Evolutionary conservation across 108 stramenopile species (phyloP).

Genomic region (Fragilaria radians): DNA sequence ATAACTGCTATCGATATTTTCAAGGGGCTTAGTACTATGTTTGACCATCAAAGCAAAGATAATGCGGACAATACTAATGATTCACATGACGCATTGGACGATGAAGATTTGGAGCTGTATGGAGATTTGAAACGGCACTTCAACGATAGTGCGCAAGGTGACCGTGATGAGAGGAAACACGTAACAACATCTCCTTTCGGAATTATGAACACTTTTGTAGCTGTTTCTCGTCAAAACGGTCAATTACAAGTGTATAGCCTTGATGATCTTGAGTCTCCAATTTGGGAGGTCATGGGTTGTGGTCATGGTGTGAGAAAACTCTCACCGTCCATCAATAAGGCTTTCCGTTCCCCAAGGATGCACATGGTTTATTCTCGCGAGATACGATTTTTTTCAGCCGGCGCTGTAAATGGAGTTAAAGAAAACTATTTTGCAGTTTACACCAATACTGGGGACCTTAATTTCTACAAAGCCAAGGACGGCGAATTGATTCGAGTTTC

Average conservation of each 20-base stretch:
- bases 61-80: conserved; percentile 1
- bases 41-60: conserved; percentile 1
- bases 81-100: conserved; percentile 14
- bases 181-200: background rate
- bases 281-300: conserved; percentile 53
- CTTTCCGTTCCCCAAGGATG: conserved; percentile 29
- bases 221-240: conserved; percentile 64
- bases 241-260: conserved; percentile 50
- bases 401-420: conserved; percentile 25
- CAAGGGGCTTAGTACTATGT: conserved; percentile 20
- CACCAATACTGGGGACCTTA: conserved; percentile 58
- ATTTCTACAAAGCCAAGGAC: conserved; percentile 42
- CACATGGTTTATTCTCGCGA: conserved; percentile 52
- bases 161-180: background rate
- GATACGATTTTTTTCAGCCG: conserved; percentile 67
- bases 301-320: conserved; percentile 45
- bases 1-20: conserved; percentile 56
- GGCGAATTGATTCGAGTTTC: conserved; percentile 46
- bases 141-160: background rate
- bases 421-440: conserved; percentile 43
- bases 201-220: conserved; percentile 21
- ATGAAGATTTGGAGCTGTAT: conserved; percentile 39
- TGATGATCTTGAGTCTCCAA: conserved; percentile 23
- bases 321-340: conserved; percentile 7
- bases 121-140: background rate